These are phyloP conservation scores for Lepidium africanum DNA, from an alignment of 345 rosid genomes.

Conservation along the genomic window DNA sequence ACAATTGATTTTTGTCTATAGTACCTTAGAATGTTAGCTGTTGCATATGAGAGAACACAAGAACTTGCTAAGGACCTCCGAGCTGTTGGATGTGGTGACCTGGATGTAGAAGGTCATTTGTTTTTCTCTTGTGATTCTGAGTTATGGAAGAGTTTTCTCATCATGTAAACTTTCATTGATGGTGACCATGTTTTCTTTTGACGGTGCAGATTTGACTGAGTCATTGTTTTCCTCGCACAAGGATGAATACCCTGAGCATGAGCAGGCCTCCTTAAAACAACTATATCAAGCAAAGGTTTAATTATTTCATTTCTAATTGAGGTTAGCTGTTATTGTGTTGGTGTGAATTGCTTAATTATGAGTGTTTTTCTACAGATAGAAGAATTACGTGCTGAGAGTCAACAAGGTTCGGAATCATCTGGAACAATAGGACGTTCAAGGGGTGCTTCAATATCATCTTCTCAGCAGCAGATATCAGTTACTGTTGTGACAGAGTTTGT, in stretches of 20 bases:
- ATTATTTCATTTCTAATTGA: slow-evolving; percentile 4
- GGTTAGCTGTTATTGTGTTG: neutral
- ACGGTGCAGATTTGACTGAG: slow-evolving; percentile 70
- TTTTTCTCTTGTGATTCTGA: slow-evolving; percentile 15
- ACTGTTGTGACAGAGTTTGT: slow-evolving; percentile 97
- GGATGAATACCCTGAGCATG: slow-evolving; percentile 95
- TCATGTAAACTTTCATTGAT: neutral
- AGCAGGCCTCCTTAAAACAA: slow-evolving; percentile 87
- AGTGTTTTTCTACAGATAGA: slow-evolving; percentile 58
- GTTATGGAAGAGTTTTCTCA: neutral
- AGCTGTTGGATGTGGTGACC: slow-evolving; percentile 95
- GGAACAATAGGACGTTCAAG: slow-evolving; percentile 91
- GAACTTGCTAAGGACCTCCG: slow-evolving; percentile 95
- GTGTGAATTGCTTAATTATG: neutral
- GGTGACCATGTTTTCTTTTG: slow-evolving; percentile 14
- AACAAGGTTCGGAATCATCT: slow-evolving; percentile 61
- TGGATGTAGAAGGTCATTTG: slow-evolving; percentile 83
- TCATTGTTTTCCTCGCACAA: slow-evolving; percentile 88
- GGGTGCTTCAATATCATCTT: slow-evolving; percentile 79
- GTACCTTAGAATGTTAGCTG: slow-evolving; percentile 98
- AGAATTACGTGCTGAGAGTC: slow-evolving; percentile 82
- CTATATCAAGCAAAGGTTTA: slow-evolving; percentile 81
- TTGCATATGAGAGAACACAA: slow-evolving; percentile 93
- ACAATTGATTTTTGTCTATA: slow-evolving; percentile 42
- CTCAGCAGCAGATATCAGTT: slow-evolving; percentile 87